Evolutionary conservation across 805 yeast genomes (phyloP).

Genomic region (Saccharomyces kudriavzevii): DNA sequence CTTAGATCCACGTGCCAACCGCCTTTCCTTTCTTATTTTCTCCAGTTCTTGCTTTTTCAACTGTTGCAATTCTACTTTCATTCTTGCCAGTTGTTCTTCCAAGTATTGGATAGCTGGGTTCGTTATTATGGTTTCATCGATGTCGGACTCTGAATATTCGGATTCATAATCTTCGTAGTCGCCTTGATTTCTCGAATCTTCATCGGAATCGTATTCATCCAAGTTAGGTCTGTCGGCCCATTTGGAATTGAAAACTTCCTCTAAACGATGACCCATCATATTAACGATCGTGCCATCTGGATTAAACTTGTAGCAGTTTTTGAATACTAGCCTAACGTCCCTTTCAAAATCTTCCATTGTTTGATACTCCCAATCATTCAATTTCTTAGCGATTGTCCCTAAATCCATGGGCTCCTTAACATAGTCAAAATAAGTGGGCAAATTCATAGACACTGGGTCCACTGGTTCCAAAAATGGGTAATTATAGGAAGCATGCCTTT

Average conservation of each 20-base stretch:
- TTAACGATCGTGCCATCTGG: slow-evolving; percentile 97
- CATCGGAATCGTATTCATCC: slow-evolving; percentile 43
- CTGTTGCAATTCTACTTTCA: slow-evolving; percentile 76
- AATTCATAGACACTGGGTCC: slow-evolving; percentile 86
- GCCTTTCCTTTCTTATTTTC: slow-evolving; percentile 54
- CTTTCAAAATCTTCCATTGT: slow-evolving; percentile 79
- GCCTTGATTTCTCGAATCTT: slow-evolving; percentile 35
- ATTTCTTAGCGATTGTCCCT: slow-evolving; percentile 71
- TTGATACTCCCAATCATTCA: slow-evolving; percentile 80
- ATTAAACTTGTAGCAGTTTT: slow-evolving; percentile 84
- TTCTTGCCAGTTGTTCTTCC: slow-evolving; percentile 76
- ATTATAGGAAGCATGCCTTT: slow-evolving; percentile 75
- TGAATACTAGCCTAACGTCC: slow-evolving; percentile 76
- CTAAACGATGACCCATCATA: slow-evolving; percentile 88
- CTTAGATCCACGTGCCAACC: slow-evolving; percentile 28
- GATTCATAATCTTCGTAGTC: slow-evolving; percentile 31
- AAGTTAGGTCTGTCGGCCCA: slow-evolving; percentile 83
- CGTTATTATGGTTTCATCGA: slow-evolving; percentile 55
- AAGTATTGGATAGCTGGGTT: slow-evolving; percentile 86
- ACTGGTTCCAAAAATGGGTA: slow-evolving; percentile 92
- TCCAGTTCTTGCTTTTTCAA: slow-evolving; percentile 73
- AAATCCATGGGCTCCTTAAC: slow-evolving; percentile 94
- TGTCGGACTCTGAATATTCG: slow-evolving; percentile 45
- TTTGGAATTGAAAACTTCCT: slow-evolving; percentile 73
- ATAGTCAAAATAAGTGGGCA: slow-evolving; percentile 82